phyloP scores from a whole-genome alignment of 2,329 filamentous ascomycete genomes.

The Colletotrichum tamarilloi region DNA sequence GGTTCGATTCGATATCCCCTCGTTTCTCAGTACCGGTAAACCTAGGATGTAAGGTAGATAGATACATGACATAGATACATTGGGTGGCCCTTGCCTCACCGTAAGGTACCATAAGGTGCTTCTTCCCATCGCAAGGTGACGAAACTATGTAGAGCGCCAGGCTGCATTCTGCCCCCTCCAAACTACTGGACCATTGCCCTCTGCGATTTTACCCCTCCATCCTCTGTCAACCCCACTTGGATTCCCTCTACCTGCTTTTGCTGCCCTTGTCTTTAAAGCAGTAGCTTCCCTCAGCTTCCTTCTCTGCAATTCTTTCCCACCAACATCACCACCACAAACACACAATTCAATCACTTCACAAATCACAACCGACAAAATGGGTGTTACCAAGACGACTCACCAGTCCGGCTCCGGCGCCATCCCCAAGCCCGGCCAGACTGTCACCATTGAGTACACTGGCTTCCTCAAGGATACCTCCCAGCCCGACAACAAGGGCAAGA shows the following conservation, averaged over 20 bases:
- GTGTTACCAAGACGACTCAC: constrained; percentile 76
- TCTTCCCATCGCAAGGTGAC: not conserved
- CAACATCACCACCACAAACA: not conserved
- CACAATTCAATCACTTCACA: not conserved
- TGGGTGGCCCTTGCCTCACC: not conserved
- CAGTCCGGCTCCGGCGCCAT: constrained; percentile 70
- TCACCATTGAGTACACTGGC: constrained; percentile 93
- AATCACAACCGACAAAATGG: constrained; percentile 63
- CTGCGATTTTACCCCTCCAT: constrained; percentile 33
- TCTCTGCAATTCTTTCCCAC: not conserved
- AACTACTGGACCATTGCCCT: not conserved
- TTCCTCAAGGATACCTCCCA: constrained; percentile 77
- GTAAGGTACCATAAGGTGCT: not conserved
- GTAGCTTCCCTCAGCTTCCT: constrained; percentile 3
- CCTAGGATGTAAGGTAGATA: not conserved
- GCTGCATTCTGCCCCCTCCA: constrained; percentile 7
- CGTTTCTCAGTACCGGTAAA: not conserved
- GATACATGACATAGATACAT: not conserved
- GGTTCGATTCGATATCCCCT: not conserved
- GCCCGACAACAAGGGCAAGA: constrained; percentile 72
- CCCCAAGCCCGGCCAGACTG: constrained; percentile 75
- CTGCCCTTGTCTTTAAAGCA: constrained; percentile 8
- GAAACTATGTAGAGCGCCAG: constrained; percentile 17
- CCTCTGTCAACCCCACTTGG: constrained; percentile 26
- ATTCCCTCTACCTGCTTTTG: not conserved